Conservation (phyloP, 192 early-diverging fungal genomes). For the Entomortierella parvispora region DNA sequence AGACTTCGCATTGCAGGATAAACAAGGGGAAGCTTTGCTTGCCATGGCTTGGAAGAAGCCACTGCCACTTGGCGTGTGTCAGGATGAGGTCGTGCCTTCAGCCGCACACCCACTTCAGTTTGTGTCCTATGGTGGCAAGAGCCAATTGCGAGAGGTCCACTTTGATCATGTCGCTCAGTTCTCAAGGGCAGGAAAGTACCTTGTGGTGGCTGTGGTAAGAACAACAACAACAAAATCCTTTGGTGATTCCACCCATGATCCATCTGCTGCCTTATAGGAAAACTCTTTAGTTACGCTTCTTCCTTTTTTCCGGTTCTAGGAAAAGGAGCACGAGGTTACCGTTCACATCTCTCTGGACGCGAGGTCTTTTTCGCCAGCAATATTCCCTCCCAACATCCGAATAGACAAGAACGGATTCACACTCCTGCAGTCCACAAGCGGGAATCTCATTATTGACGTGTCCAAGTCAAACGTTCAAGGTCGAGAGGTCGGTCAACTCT, state of each 20-base stretch:
- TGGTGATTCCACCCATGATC: too few relatives aligned
- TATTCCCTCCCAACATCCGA: constrained; percentile 82
- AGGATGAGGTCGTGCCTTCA: constrained; percentile 56
- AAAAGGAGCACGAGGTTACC: constrained; percentile 53
- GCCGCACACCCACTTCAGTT: constrained; percentile 73
- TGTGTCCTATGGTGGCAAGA: constrained; percentile 52
- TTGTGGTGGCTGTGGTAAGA: constrained; percentile 67
- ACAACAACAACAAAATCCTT: too few relatives aligned
- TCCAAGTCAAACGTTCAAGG: constrained; percentile 58
- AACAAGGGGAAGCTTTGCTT: constrained; percentile 72
- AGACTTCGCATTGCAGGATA: constrained; percentile 16
- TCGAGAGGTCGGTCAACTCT: constrained; percentile 75
- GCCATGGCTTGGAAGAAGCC: too few relatives aligned
- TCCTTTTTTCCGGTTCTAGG: constrained; percentile 8
- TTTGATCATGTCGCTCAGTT: constrained; percentile 71
- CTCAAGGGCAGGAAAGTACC: constrained; percentile 72
- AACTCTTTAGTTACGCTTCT: too few relatives aligned
- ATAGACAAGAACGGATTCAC: constrained; percentile 81
- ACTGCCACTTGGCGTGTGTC: constrained; percentile 54
- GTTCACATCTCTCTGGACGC: constrained; percentile 81
- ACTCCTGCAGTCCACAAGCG: constrained; percentile 80
- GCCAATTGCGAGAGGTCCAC: constrained; percentile 43
- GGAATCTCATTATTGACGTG: constrained; percentile 80
- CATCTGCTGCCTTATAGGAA: too few relatives aligned
- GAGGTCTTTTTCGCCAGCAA: constrained; percentile 67